A percentile compares a stretch with the other conserved stretches of the same genome.
Conservation (phyloP, 1,139 yeast species). For the Hemisphaericaspora lyxosophila region DNA sequence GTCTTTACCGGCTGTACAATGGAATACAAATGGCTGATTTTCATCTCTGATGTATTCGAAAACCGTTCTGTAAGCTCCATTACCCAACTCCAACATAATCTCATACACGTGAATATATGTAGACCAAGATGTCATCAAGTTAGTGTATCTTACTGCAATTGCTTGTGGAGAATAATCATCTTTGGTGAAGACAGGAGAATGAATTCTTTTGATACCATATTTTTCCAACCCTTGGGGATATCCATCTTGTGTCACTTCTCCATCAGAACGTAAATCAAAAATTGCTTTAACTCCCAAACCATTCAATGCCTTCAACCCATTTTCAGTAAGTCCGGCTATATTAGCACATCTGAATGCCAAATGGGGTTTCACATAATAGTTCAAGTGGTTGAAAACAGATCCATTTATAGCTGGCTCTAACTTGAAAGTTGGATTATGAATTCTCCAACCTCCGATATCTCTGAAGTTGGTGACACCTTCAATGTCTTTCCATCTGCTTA, state of each 20-base stretch:
- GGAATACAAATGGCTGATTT: conserved; percentile 53
- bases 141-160: conserved; percentile 56
- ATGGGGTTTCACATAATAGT: conserved; percentile 53
- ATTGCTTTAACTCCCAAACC: conserved; percentile 53
- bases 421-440: conserved; percentile 31
- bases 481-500: conserved; percentile 57
- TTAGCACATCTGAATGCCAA: conserved; percentile 65
- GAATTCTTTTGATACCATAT: conserved; percentile 51
- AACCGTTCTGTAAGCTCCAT: conserved; percentile 42
- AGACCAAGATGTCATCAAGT: conserved; percentile 59
- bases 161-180: conserved; percentile 67
- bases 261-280: conserved; percentile 69
- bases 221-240: conserved; percentile 31
- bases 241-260: conserved; percentile 58
- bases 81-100: conserved; percentile 55
- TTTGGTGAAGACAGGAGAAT: conserved; percentile 59
- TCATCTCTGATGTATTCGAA: conserved; percentile 57
- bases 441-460: conserved; percentile 77
- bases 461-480: conserved; percentile 75
- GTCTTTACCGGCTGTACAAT: conserved; percentile 88
- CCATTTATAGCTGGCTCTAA: conserved; percentile 7
- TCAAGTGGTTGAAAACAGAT: conserved; percentile 11
- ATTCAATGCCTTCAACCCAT: conserved; percentile 43
- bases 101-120: conserved; percentile 67
- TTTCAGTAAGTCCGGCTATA: conserved; percentile 47